Evolutionary conservation across 1,284 basidiomycete genomes (phyloP), one percentile per base, ranked within the genome.

Genomic region (Somion occarium): DNA sequence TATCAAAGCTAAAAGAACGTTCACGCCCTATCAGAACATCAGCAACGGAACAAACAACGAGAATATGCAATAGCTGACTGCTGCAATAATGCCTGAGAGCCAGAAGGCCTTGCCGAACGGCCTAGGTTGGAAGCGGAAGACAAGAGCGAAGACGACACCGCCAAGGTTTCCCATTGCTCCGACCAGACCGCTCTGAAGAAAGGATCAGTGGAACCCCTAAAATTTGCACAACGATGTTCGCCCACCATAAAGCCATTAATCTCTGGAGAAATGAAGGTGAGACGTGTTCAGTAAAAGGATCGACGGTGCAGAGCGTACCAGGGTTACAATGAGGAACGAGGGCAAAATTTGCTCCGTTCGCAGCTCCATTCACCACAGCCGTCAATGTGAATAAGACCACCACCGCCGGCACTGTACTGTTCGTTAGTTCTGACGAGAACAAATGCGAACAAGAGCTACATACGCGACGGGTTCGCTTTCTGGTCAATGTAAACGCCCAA

Each of bases 141-240:
- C 62, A 1, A 79, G 58, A 1, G 76, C 73, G 41, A 75, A 80
- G 19, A 76, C 43, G 24, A 82, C 68, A 1, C 80, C 80, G 2
- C 80, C 80, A 1, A 79, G 55, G 56, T 80, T 81, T 11, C 80
- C 80, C 49, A 73, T 69, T 2, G 64, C 72, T 2, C 80, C 80
- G 0, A 80, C 79, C 20, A 80, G 63, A 3, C 80, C 79, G 23
- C 70, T 74, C 72, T 68, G 45, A 22, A 49, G 3, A 22, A 26
- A 15, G 7, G 25, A 9, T 25, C 7, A 20, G 46, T 19, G 25
- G 39, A 27, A 19, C 13, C 19, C 13, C 46, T 22, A 18, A 26
- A 20, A 19, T 38, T 34, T 15, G 27, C 18, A 30, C 12, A 44
- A 13, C 18, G 30, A n/a, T 25, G 19, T 5, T 13, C 5, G 53